A percentile compares a stretch with the other conserved stretches of the same genome.
phyloP scores from a whole-genome alignment of 495 filamentous ascomycete genomes.

The Corynascus novoguineensis region DNA sequence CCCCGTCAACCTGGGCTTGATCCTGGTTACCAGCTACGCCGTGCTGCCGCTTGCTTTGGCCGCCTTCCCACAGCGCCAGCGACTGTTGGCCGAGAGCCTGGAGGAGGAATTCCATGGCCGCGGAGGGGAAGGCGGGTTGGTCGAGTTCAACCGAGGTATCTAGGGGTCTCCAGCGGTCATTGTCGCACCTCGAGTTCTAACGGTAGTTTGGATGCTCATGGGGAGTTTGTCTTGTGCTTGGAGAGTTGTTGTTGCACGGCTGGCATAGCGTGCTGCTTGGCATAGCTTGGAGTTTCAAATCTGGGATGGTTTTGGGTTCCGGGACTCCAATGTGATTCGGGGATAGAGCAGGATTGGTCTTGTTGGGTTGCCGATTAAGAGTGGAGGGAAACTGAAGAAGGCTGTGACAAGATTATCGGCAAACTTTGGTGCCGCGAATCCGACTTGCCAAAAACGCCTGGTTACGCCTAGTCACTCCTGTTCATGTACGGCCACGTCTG shows the following conservation, averaged over 20 bases:
- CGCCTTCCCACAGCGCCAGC: constrained; percentile 87
- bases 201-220: not conserved
- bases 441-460: too few relatives aligned
- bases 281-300: constrained; percentile 3
- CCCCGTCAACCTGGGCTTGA: constrained; percentile 78
- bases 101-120: constrained; percentile 78
- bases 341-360: not conserved
- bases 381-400: too few relatives aligned
- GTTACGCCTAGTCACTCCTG: too few relatives aligned
- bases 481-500: too few relatives aligned
- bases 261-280: constrained; percentile 1
- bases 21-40: constrained; percentile 73
- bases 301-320: not conserved
- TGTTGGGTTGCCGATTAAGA: too few relatives aligned
- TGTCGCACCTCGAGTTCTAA: too few relatives aligned
- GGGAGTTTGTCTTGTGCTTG: not conserved
- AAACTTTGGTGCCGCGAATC: too few relatives aligned
- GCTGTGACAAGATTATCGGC: too few relatives aligned
- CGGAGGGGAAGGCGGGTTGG: constrained; percentile 67
- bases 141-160: constrained; percentile 90
- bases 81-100: constrained; percentile 61
- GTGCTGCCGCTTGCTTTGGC: constrained; percentile 81
- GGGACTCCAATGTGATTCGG: not conserved
- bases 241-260: not conserved
- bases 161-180: too few relatives aligned